Base-by-base conservation (phyloP, 2,329 filamentous ascomycete genomes). In the Colletotrichum phormii region DNA sequence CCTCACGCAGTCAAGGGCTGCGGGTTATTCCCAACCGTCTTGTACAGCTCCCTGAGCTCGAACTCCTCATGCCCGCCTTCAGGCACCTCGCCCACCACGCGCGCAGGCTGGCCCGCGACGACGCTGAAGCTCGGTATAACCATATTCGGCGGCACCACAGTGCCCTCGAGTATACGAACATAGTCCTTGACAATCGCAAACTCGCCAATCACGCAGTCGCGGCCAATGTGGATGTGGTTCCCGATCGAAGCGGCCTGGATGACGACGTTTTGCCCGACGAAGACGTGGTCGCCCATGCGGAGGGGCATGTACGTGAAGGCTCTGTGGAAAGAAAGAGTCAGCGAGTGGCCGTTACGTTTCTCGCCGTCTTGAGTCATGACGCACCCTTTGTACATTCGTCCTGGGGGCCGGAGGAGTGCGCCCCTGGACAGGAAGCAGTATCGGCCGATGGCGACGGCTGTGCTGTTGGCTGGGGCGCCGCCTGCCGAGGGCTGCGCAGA, bases 111-210 rank as follows among this genome's bases (percentile, higher is more conserved):
- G 0, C 95, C 95, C 0, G 92, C 96, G n/a, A 99, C 95, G 67
- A 98, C 90, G 67, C 92, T 95, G 81, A 97, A 97, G 79, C 95
- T 95, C 1, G 96, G 95, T 67, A 98, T 93, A 29, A 98, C 94
- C 92, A 97, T 97, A 73, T 95, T 93, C 0, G 93, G 87, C 2
- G 97, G 94, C 6, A 99, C 89, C 4, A 98, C 92, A 0, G 94
- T 91, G 35, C 93, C 93, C 73, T 98, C 95, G 76, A 98, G 84
- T 53, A 99, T 91, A 81, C 93, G 93, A 60, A 97, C 95, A 79
- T 95, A 97, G 81, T 98, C 97, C 82, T 98, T 98, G 80, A 98
- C 90, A 73, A 98, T 96, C 62, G 92, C 93, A 82, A 98, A 95
- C 76, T 95, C 93, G 69, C 94, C 94, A 62, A 99, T 87, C 1